Evolutionary conservation across 2,329 filamentous ascomycete species (phyloP), one percentile per base, ranked within the genome.

Genomic region (Claviceps paspali): DNA sequence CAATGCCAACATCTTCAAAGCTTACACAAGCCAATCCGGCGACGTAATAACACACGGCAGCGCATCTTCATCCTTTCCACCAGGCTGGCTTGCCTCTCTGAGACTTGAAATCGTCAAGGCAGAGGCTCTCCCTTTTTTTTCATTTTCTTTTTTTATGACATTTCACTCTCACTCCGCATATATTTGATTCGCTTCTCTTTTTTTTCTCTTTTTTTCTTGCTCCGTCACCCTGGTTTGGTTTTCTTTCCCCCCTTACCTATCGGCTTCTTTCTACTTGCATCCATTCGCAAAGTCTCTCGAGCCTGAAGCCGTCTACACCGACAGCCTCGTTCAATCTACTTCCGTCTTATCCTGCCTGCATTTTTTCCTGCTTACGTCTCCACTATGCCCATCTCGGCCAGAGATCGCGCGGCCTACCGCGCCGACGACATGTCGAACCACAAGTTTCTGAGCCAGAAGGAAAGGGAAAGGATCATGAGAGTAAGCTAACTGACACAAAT

Each of bases 341-440:
- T 30, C 17, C n/a, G 6, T 15, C 12, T n/a, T 12, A 12, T 14
- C 34, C n/a, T n/a, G n/a, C n/a, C n/a, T n/a, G n/a, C n/a, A n/a
- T n/a, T n/a, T n/a, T n/a, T n/a, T n/a, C n/a, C n/a, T n/a, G n/a
- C n/a, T n/a, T n/a, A n/a, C n/a, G n/a, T 21, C 22, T 21, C 22
- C 48, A 42, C 39, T 38, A 59, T 60, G 57, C 51, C 51, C 24
- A 52, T 63, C 44, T 55, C 53, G 17, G 33, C 47, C 29, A 51
- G 52, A 43, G 60, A 59, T 42, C 58, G 54, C 40, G 50, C 52
- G 49, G 51, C 53, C 36, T 64, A 65, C 41, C 51, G 61, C 38
- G 52, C 54, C 43, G 62, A 65, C 41, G 61, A 62, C 34, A 44
- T 44, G 30, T 39, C 49, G 6, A 38, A 49, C 14, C 59, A 64